phyloP scores from a whole-genome alignment of 441 rosid species.

The Erysimum cheiri region DNA sequence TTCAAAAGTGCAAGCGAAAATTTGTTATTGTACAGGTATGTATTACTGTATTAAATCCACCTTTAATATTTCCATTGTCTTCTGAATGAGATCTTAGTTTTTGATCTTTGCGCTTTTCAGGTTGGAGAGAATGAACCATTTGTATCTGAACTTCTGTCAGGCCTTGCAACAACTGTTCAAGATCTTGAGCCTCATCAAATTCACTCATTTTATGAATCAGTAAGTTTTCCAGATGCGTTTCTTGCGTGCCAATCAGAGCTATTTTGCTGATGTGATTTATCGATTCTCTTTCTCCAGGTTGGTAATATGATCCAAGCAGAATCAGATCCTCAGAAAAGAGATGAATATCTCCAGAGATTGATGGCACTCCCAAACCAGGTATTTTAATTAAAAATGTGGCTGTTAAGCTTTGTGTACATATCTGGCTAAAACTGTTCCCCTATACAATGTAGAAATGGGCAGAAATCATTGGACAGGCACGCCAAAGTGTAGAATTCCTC shows the following conservation, averaged over 20 bases:
- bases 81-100: slow-evolving; percentile 19
- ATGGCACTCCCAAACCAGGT: slow-evolving; percentile 99
- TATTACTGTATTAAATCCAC: slow-evolving; percentile 13
- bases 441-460: slow-evolving; percentile 85
- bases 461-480: slow-evolving; percentile 96
- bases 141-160: slow-evolving; percentile 95
- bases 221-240: slow-evolving; percentile 45
- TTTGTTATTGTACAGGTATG: slow-evolving; percentile 96
- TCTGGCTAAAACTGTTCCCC: slow-evolving; percentile 23
- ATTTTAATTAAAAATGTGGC: slow-evolving; percentile 14
- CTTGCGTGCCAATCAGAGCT: slow-evolving; percentile 14
- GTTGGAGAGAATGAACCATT: slow-evolving; percentile 99
- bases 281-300: slow-evolving; percentile 59
- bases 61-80: slow-evolving; percentile 22
- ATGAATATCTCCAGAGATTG: slow-evolving; percentile 92
- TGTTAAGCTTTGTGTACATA: slow-evolving; percentile 20
- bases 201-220: slow-evolving; percentile 98
- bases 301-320: slow-evolving; percentile 99
- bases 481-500: slow-evolving; percentile 95
- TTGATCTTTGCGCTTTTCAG: slow-evolving; percentile 52
- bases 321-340: slow-evolving; percentile 96
- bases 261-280: slow-evolving; percentile 22
- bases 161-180: slow-evolving; percentile 90
- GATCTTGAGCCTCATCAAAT: slow-evolving; percentile 99
- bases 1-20: slow-evolving; percentile 99